These are phyloP conservation scores for Omphalotus olearius DNA, from an alignment of 1,284 basidiomycete species.

Conservation along the genomic window DNA sequence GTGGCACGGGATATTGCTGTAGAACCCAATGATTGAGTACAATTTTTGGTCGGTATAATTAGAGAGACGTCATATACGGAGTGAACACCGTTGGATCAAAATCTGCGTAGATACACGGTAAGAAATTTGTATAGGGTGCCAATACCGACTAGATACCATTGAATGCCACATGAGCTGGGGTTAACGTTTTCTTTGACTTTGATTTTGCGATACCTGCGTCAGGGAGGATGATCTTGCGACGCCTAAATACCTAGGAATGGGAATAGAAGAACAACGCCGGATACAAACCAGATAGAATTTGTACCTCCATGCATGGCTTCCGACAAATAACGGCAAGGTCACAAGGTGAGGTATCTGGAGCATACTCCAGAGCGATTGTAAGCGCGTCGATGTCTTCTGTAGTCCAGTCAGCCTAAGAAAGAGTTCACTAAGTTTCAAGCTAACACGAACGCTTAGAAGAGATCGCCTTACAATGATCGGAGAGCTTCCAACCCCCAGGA, in stretches of 20 bases:
- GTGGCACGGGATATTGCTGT: conserved; percentile 31
- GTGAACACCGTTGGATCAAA: conserved; percentile 26
- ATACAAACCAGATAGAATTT: not conserved
- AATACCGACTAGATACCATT: not conserved
- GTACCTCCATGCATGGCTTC: conserved; percentile 42
- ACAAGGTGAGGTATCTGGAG: conserved; percentile 37
- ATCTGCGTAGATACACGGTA: conserved; percentile 21
- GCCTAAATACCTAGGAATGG: conserved; percentile 20
- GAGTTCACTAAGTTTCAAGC: not conserved
- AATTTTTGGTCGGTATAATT: not conserved
- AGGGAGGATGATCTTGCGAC: conserved; percentile 17
- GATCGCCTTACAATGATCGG: not conserved
- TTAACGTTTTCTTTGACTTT: not conserved
- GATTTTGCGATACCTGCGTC: not conserved
- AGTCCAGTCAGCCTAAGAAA: conserved; percentile 9
- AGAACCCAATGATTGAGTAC: too few species aligned
- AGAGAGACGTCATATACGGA: conserved; percentile 26
- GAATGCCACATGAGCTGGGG: not conserved
- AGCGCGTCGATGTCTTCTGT: conserved; percentile 24
- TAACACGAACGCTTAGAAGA: not conserved
- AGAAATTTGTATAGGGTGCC: not conserved
- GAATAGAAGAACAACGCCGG: too few species aligned
- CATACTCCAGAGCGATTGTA: conserved; percentile 26
- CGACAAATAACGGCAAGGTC: conserved; percentile 38
- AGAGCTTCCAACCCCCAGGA: conserved; percentile 19